phyloP scores from a whole-genome alignment of 768 basidiomycete species.

The Tricholoma furcatifolium region DNA sequence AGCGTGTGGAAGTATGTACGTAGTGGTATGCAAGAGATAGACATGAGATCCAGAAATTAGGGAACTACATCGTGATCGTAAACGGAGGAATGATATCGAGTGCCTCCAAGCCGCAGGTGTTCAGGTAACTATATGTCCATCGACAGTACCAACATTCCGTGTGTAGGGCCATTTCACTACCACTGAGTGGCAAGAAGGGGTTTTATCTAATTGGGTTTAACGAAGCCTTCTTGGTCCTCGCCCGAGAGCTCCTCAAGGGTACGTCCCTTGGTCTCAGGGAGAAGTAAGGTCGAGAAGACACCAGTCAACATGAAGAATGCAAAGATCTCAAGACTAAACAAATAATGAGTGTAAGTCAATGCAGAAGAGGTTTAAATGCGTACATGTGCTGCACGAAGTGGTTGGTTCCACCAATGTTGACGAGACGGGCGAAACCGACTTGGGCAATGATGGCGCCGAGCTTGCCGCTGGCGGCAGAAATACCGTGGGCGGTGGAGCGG shows the following conservation, averaged over 20 bases:
- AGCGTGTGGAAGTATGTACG: too few species aligned
- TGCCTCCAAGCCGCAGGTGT: too few species aligned
- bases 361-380: conserved; percentile 23
- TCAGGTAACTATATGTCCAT: too few species aligned
- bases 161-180: not conserved
- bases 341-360: conserved; percentile 3
- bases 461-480: conserved; percentile 82
- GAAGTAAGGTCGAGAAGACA: conserved; percentile 73
- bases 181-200: not conserved
- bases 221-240: conserved; percentile 65
- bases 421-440: conserved; percentile 68
- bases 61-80: too few species aligned
- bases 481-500: conserved; percentile 82
- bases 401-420: conserved; percentile 66
- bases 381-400: conserved; percentile 69
- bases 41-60: too few species aligned
- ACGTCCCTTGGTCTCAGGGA: conserved; percentile 75
- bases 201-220: conserved; percentile 28
- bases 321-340: conserved; percentile 71
- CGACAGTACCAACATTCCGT: not conserved
- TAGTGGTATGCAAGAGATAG: too few species aligned
- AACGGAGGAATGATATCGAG: too few species aligned
- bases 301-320: conserved; percentile 88
- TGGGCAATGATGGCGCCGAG: conserved; percentile 81
- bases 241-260: conserved; percentile 73